Base-by-base conservation (phyloP, 768 basidiomycete genomes). In the Leccinum longicurvipes region DNA sequence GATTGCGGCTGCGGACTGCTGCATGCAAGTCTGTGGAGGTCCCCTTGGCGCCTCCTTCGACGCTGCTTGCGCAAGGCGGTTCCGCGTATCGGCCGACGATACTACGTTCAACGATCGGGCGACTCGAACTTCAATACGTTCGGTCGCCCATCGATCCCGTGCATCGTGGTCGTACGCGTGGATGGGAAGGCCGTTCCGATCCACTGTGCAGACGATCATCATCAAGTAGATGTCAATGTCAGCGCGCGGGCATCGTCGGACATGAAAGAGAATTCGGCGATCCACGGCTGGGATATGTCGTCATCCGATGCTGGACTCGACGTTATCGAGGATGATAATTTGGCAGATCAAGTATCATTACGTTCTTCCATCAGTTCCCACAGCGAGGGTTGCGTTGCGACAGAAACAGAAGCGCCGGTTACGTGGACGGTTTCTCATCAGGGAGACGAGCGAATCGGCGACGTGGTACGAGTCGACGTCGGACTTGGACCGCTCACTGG, bases 181-280 rank as follows among this genome's bases (percentile, higher is more conserved):
- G 61, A 66, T 28, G 63, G 63, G 28, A 50, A 57, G 25, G 52
- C 54, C 3, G 52, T 60, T 17, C 61, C 58, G 0, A 51, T 58
- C 3, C 29, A 47, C 7, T 47, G 57, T 6, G n/a, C 19, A 7
- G 56, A 57, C 9, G 61, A 56, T 32, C n/a, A 41, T 32, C n/a
- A 27, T 42, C 45, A 41, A 27, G 46, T 7, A 11, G 29, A 2
- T 21, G 28, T 17, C 3, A 24, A 29, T 11, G 8, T 44, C 12
- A 21, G 23, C 7, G 23, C 10, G 23, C 2, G 12, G 21, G 53
- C 47, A n/a, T 11, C 14, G 10, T n/a, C 12, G 21, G 25, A 23
- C 32, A 24, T 48, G 48, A 39, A 41, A 11, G 6, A 5, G 39
- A 24, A 17, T 10, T 6, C 44, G 7, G 34, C 10, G 36, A n/a